Conservation (phyloP, 306 rosid genomes). For the Pterocarpus santalinus region DNA sequence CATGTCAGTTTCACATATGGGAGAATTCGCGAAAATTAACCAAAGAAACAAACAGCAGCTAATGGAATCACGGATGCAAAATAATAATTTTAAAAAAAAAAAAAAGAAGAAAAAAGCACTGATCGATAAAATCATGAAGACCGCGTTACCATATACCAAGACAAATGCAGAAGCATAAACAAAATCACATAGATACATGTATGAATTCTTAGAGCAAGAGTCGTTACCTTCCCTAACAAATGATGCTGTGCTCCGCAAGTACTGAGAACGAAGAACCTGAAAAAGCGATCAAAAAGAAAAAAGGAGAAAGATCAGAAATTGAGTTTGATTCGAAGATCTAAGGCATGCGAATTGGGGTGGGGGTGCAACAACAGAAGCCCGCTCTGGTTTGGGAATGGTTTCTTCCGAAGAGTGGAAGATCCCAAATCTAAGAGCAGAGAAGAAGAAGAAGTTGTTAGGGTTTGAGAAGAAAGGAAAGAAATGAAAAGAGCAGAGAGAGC, state of each 20-base stretch:
- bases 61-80: constrained; percentile 24
- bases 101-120: background rate
- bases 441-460: constrained; percentile 48
- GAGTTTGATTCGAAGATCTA: constrained; percentile 46
- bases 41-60: background rate
- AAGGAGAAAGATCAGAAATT: constrained; percentile 35
- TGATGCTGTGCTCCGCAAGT: constrained; percentile 37
- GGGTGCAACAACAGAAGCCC: constrained; percentile 7
- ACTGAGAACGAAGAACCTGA: constrained; percentile 52
- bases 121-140: constrained; percentile 15
- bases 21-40: constrained; percentile 33
- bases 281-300: constrained; percentile 30
- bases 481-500: constrained; percentile 28
- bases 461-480: constrained; percentile 33
- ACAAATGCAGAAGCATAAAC: constrained; percentile 46
- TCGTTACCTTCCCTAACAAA: constrained; percentile 45
- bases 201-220: constrained; percentile 27
- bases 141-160: constrained; percentile 1
- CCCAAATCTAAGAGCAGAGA: constrained; percentile 29
- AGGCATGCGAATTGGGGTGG: constrained; percentile 33
- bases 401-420: constrained; percentile 13
- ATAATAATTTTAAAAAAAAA: background rate
- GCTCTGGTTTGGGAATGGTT: constrained; percentile 14
- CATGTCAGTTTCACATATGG: constrained; percentile 6
- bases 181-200: background rate